Evolutionary conservation across 1,284 basidiomycete genomes (phyloP).

Genomic region (Xerocomus minutiporus): DNA sequence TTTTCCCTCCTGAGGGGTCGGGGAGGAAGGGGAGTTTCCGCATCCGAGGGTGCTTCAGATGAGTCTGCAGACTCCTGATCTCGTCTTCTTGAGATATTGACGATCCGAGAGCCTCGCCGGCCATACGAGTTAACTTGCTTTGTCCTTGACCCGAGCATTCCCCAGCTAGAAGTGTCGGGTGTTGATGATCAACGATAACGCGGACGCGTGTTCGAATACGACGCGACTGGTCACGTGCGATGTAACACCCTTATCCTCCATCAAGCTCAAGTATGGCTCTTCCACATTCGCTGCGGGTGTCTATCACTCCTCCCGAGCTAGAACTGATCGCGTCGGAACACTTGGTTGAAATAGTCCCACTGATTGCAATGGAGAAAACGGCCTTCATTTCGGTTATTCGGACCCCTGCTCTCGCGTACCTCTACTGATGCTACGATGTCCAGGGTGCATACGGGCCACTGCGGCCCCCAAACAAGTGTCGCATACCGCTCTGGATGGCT

Average conservation of each 20-base stretch:
- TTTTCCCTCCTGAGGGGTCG: constrained; percentile 25
- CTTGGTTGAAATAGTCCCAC: constrained; percentile 75
- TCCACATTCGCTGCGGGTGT: constrained; percentile 53
- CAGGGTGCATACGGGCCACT: constrained; percentile 93
- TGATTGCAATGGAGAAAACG: constrained; percentile 84
- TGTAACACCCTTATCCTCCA: neutral
- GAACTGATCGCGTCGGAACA: constrained; percentile 84
- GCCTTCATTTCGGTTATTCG: constrained; percentile 70
- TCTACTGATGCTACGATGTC: constrained; percentile 10
- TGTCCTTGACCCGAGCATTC: constrained; percentile 53
- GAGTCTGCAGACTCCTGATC: constrained; percentile 22
- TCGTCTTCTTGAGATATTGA: constrained; percentile 44
- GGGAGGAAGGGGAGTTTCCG: constrained; percentile 1
- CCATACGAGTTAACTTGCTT: constrained; percentile 71
- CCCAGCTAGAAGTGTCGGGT: no score
- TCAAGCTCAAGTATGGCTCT: constrained; percentile 36
- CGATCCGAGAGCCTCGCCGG: constrained; percentile 58
- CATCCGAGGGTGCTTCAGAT: constrained; percentile 14
- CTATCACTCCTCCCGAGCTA: constrained; percentile 74
- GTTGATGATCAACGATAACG: neutral
- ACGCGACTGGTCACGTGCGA: constrained; percentile 27
- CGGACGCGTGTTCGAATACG: constrained; percentile 6
- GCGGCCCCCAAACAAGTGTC: constrained; percentile 76
- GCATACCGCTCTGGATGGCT: constrained; percentile 93
- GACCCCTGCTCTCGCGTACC: constrained; percentile 32